Conservation (phyloP, 441 rosid species). For the Codiaeum variegatum region DNA sequence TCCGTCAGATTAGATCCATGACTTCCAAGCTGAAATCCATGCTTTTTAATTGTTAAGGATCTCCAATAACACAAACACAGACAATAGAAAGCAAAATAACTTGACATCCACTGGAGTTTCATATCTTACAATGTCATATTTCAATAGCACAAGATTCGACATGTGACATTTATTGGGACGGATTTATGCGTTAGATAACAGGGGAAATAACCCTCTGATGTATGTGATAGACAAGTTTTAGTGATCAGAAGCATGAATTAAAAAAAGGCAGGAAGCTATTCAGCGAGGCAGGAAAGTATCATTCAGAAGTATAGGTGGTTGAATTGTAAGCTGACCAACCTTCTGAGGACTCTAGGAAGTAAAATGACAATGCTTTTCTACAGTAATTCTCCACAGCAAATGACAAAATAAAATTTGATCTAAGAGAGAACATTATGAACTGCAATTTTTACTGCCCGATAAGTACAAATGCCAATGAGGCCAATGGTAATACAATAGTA, state of each 20-base stretch:
- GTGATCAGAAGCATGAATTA: neutral
- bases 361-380: neutral
- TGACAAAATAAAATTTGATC: neutral
- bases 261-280: neutral
- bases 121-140: neutral
- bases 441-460: neutral
- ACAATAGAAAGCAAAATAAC: neutral
- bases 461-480: neutral
- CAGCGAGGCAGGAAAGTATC: neutral
- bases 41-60: slow-evolving; percentile 3
- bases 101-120: neutral
- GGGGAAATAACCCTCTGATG: neutral
- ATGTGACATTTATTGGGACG: neutral
- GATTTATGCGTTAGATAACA: neutral
- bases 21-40: slow-evolving; percentile 52
- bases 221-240: neutral
- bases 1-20: slow-evolving; percentile 63
- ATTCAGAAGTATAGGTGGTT: neutral
- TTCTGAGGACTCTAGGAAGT: neutral
- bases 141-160: neutral
- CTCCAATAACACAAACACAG: neutral
- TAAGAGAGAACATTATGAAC: neutral
- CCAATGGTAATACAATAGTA: neutral
- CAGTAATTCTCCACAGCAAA: slow-evolving; percentile 1
- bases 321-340: neutral